These are phyloP conservation scores for Teunomyces kruisii DNA, from an alignment of 805 yeast genomes.

Conservation along the genomic window DNA sequence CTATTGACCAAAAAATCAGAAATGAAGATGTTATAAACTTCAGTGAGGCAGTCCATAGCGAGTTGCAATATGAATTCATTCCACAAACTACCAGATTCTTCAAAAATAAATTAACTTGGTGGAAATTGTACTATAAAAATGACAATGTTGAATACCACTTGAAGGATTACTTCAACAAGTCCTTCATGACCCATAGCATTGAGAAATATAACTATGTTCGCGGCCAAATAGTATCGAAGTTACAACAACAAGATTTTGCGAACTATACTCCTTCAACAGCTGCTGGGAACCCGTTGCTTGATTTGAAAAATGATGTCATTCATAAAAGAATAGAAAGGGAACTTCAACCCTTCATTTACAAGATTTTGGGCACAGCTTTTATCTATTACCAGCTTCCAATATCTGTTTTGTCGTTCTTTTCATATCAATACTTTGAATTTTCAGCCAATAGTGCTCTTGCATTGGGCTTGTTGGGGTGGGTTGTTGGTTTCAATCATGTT, in stretches of 20 bases:
- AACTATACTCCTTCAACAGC: constrained; percentile 12
- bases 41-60: constrained; percentile 32
- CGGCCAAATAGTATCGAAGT: constrained; percentile 34
- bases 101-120: constrained; percentile 34
- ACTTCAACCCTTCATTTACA: constrained; percentile 38
- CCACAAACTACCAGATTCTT: constrained; percentile 34
- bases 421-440: constrained; percentile 36
- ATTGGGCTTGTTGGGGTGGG: constrained; percentile 37
- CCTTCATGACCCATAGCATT: constrained; percentile 40
- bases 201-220: constrained; percentile 36
- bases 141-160: constrained; percentile 44
- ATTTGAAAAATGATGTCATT: constrained; percentile 30
- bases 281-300: constrained; percentile 27
- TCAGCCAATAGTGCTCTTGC: constrained; percentile 33
- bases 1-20: constrained; percentile 20
- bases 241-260: constrained; percentile 27
- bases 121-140: constrained; percentile 41
- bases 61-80: constrained; percentile 33
- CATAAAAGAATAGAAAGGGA: constrained; percentile 27
- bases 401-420: constrained; percentile 26
- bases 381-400: constrained; percentile 40
- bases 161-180: constrained; percentile 34
- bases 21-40: constrained; percentile 25
- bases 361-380: constrained; percentile 27
- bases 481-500: constrained; percentile 42